These are phyloP conservation scores for Thermomucor indicae-seudaticae DNA, from an alignment of 371 early-diverging fungal species.

Conservation along the genomic window DNA sequence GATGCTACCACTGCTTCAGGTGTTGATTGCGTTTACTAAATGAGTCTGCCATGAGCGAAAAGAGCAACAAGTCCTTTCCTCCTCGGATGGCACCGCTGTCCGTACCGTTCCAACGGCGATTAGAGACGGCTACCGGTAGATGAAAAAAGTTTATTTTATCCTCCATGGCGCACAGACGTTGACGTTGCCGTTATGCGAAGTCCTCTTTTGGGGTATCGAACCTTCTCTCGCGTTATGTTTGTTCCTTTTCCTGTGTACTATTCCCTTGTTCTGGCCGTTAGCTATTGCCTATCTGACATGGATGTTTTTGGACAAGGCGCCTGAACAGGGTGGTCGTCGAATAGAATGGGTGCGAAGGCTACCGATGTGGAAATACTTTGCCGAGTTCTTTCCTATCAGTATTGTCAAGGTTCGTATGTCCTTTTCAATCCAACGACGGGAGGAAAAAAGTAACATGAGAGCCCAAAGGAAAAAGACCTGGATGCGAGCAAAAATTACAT, in stretches of 20 bases:
- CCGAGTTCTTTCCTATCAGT: constrained; percentile 75
- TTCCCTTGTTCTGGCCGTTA: constrained; percentile 58
- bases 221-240: constrained; percentile 42
- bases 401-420: constrained; percentile 59
- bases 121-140: constrained; percentile 61
- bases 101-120: constrained; percentile 67
- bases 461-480: constrained; percentile 57
- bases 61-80: too few relatives aligned
- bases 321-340: constrained; percentile 70
- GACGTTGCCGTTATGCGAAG: background rate
- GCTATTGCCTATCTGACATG: constrained; percentile 65
- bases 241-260: constrained; percentile 10
- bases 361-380: constrained; percentile 67
- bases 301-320: constrained; percentile 53
- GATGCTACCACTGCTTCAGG: too few relatives aligned
- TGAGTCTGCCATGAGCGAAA: too few relatives aligned
- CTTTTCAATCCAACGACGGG: background rate
- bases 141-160: constrained; percentile 7
- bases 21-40: too few relatives aligned
- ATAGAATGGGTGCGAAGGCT: constrained; percentile 50
- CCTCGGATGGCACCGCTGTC: constrained; percentile 45
- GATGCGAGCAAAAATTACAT: constrained; percentile 65
- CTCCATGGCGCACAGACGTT: background rate
- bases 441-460: background rate
- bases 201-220: constrained; percentile 18